Base-by-base conservation (phyloP, 495 filamentous ascomycete species). In the Aspergillus conjunctus region DNA sequence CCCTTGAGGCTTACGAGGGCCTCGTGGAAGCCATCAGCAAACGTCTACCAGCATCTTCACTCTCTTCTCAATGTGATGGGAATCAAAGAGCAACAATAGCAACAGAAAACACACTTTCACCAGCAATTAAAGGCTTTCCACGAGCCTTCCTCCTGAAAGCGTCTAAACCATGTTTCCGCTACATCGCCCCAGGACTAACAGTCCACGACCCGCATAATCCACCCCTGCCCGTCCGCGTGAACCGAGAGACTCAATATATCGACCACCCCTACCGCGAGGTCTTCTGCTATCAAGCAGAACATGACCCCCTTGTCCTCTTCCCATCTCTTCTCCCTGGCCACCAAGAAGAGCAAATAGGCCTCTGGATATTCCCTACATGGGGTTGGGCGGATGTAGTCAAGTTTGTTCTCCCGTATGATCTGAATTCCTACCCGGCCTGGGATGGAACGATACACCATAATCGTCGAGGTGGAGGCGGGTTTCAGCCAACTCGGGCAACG, bases 1-100 rank as follows among this genome's bases (percentile, higher is more conserved):
- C 51, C 15, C 31, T 53, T 9, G 51, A 53, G 31, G 51, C 51
- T 4, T 53, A 53, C 51, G 51, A 39, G n/a, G 32, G 15, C n/a
- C 31, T 53, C n/a, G 51, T 53, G 15, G 7, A 53, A 53, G 51
- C 51, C 22, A 53, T 53, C 15, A 53, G 11, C 49, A 33, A 9
- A n/a, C 22, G 49, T 9, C 9, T 51, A 17, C 49, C 49, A 10
- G 11, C 49, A 9, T 33, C 49, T 22, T 50, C 46, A 7, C 18
- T 26, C 17, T 9, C 5, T 17, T 17, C 6, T 11, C 48, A 8
- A 10, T 12, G 31, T 7, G 22, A 12, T 11, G 18, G 11, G 5
- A 32, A 33, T 20, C 26, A 10, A 34, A 51, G 7, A 34, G 18
- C 49, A 51, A 12, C 22, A 32, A 32, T 51, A 9, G 49, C 49